These are phyloP conservation scores for Tetrapyrgos nigripes DNA, from an alignment of 1,284 basidiomycete genomes.

Conservation along the genomic window DNA sequence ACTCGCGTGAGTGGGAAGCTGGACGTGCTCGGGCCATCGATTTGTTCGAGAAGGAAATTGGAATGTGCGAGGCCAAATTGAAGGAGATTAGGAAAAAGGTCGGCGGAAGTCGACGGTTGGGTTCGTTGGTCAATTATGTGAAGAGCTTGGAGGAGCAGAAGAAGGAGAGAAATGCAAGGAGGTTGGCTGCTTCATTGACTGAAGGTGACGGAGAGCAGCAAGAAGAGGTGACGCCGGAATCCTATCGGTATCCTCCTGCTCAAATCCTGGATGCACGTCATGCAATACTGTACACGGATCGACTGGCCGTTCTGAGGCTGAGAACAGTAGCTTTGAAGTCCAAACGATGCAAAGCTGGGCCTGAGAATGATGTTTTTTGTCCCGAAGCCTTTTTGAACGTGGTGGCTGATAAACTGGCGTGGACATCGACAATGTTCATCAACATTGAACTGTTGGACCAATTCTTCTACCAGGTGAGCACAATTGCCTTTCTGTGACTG, in stretches of 20 bases:
- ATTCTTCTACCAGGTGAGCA: conserved; percentile 93
- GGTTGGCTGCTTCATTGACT: conserved; percentile 49
- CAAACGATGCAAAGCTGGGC: conserved; percentile 87
- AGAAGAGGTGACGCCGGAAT: conserved; percentile 59
- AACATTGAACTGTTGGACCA: conserved; percentile 97
- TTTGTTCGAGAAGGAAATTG: conserved; percentile 85
- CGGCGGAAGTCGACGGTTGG: conserved; percentile 84
- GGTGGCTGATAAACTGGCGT: conserved; percentile 96
- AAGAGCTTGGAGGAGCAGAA: conserved; percentile 84
- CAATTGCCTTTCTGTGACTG: conserved; percentile 6
- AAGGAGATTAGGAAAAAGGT: conserved; percentile 87
- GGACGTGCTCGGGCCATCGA: conserved; percentile 80
- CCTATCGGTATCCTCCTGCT: conserved; percentile 91
- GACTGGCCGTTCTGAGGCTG: conserved; percentile 84
- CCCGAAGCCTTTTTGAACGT: conserved; percentile 97
- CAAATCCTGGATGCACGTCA: conserved; percentile 93
- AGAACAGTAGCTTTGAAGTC: conserved; percentile 87
- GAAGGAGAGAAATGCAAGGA: conserved; percentile 66
- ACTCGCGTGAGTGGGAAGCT: conserved; percentile 79
- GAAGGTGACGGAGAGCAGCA: conserved; percentile 31
- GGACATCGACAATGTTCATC: conserved; percentile 98
- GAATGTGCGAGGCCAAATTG: conserved; percentile 87
- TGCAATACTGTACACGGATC: conserved; percentile 87
- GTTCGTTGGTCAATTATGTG: conserved; percentile 83
- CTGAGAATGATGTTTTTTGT: conserved; percentile 88